Base-by-base conservation (phyloP, 495 filamentous ascomycete species). In the Lasiosphaeria miniovina region DNA sequence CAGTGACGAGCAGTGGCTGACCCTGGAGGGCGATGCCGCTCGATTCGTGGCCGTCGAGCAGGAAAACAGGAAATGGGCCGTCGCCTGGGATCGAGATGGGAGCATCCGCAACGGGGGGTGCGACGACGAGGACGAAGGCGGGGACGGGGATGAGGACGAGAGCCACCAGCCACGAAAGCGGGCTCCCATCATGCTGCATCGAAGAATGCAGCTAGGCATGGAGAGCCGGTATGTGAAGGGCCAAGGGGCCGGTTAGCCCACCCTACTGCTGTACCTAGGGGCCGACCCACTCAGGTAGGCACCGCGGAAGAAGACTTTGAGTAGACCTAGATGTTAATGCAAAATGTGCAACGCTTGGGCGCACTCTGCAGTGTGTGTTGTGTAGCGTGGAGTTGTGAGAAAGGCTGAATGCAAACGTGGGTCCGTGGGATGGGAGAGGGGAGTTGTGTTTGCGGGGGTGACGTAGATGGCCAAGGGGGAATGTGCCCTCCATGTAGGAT, bases 1-100 rank as follows among this genome's bases (percentile, higher is more conserved):
- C 43, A 74, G 75, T 61, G 77, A 83, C 57, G 84, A 86, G 66
- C 66, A 75, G 33, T 74, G 81, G 62, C 52, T 86, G 54, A 81
- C 72, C 9, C 77, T 86, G 38, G 76, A 84, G 64, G 77, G 72
- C 5, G 63, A 68, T 50, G 65, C 64, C 45, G 52, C 61, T 17
- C 55, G 62, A 45, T 81, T 81, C 58, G 72, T 77, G 32, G 77
- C 76, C 11, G 73, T 77, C 12, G 65, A 77, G 61, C 63, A 61
- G 40, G 75, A 77, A 46, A 72, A 78, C 55, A 68, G 69, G 54
- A 75, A 73, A 11, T 81, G 78, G 78, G 73, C 71, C 40, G 64
- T 81, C 48, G 70, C 74, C 38, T 79, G 71, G 62, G 75, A 80
- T 59, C 68, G 65, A 49, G 68, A 77, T 45, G 74, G 69, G 4